Evolutionary conservation across 352 stramenopile species (phyloP).

Genomic region (Thalassiosira hispida): DNA sequence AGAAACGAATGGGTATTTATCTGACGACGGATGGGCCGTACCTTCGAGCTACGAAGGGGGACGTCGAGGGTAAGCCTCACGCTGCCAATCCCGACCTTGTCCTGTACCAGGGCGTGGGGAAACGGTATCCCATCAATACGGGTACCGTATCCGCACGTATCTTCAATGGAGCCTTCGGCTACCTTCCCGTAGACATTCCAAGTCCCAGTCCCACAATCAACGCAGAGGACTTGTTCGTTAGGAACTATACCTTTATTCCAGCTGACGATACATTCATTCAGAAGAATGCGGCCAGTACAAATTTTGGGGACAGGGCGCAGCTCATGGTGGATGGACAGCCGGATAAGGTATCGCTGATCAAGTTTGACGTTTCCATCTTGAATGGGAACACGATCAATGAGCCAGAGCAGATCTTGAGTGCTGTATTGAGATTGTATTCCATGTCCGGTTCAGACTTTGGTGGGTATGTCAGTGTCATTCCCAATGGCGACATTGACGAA

Average conservation of each 20-base stretch:
- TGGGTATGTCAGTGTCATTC: constrained; percentile 35
- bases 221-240: not conserved
- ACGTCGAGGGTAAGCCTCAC: not conserved
- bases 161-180: constrained; percentile 20
- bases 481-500: constrained; percentile 39
- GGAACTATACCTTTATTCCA: not conserved
- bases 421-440: constrained; percentile 31
- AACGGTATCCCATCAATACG: constrained; percentile 21
- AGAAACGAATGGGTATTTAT: constrained; percentile 15
- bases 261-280: constrained; percentile 27
- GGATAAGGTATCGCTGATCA: constrained; percentile 18
- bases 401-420: constrained; percentile 17
- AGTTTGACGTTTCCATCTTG: constrained; percentile 43
- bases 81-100: constrained; percentile 15
- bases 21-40: constrained; percentile 20
- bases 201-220: constrained; percentile 15
- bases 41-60: not conserved
- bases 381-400: constrained; percentile 14
- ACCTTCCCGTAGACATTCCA: constrained; percentile 8
- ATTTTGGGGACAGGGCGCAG: not conserved
- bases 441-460: constrained; percentile 26
- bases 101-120: constrained; percentile 21
- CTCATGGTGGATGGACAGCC: constrained; percentile 47
- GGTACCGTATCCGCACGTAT: not conserved
- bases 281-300: not conserved